phyloP scores from a whole-genome alignment of 2,329 filamentous ascomycete genomes.

The Aureobasidium pullulans region DNA sequence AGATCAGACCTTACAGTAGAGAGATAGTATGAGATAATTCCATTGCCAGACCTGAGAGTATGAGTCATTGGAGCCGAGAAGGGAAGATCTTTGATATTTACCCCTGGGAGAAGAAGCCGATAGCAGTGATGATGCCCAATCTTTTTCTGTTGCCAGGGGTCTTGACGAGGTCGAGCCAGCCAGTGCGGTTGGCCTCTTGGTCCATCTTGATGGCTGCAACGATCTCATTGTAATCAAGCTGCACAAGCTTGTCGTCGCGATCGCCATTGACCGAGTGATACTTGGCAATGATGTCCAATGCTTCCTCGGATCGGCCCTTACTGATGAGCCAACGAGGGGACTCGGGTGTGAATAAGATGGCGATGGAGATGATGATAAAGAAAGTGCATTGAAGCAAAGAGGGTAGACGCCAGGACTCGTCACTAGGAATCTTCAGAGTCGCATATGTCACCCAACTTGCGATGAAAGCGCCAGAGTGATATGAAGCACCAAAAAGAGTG shows the following conservation, averaged over 20 bases:
- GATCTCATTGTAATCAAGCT: conserved; percentile 33
- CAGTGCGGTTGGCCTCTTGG: conserved; percentile 36
- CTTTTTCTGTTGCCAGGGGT: conserved; percentile 30
- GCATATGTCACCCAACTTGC: conserved; percentile 12
- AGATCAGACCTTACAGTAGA: conserved; percentile 5
- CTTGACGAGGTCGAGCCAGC: conserved; percentile 17
- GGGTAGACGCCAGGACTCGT: conserved; percentile 33
- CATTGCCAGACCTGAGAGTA: conserved; percentile 26
- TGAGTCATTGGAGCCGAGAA: too few relatives aligned
- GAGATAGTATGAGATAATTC: conserved; percentile 30
- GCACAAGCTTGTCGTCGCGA: conserved; percentile 23
- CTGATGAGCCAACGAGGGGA: conserved; percentile 53
- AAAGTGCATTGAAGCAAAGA: conserved; percentile 27
- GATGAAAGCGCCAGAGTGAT: background rate
- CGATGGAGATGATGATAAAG: conserved; percentile 18
- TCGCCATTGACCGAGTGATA: conserved; percentile 48
- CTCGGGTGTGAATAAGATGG: conserved; percentile 46
- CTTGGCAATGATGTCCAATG: conserved; percentile 48
- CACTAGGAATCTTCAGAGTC: conserved; percentile 17
- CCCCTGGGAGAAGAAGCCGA: conserved; percentile 35
- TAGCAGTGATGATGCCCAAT: conserved; percentile 30
- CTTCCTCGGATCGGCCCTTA: conserved; percentile 50
- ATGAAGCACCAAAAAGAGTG: background rate
- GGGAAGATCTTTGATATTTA: background rate
- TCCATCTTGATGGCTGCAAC: conserved; percentile 29